Evolutionary conservation across 2,329 filamentous ascomycete genomes (phyloP), one percentile per base, ranked within the genome.

Genomic region (Neofusicoccum parvum): DNA sequence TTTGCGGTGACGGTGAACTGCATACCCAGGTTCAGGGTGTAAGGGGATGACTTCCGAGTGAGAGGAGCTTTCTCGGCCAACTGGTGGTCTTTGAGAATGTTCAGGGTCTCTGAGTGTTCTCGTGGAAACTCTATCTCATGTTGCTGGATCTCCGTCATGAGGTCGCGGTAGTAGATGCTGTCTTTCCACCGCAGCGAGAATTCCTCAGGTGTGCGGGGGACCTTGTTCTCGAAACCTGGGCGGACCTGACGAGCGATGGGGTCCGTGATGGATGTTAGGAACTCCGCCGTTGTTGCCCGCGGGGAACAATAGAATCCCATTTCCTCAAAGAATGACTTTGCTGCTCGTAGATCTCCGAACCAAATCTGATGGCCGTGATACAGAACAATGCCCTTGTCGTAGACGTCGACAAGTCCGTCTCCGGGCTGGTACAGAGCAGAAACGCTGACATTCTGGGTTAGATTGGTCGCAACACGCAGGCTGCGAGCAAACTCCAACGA

Each of bases 331-430:
- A 87, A 93, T 0, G 74, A 74, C 70, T 84, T 88, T 0, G 90
- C 91, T 2, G 80, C 74, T 5, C 71, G 73, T 0, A 87, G 85
- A 0, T 85, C 85, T 0, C 91, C 92, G 68, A 89, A 94, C 79
- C 87, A 94, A 68, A 94, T 94, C 72, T 94, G 86, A 0, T 88
- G 84, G 1, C 91, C 92, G 72, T 93, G 89, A 71, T 94, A 92
- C 0, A 94, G 80, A 0, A 94, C 88, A 0, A 88, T 83, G 0
- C 86, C 87, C 73, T 93, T 93, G 78, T 94, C 90, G 70, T 94
- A 94, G 5, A 73, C 69, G 64, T 88, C 85, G 70, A 88, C 89
- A 12, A 88, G 79, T 10, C 76, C 76, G 67, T 82, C 79, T 48
- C 73, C 75, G 9, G 80, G 80, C 68, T 83, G 81, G 70, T 89